Base-by-base conservation (phyloP, 2,329 filamentous ascomycete genomes). In the Pezicula carpinea region DNA sequence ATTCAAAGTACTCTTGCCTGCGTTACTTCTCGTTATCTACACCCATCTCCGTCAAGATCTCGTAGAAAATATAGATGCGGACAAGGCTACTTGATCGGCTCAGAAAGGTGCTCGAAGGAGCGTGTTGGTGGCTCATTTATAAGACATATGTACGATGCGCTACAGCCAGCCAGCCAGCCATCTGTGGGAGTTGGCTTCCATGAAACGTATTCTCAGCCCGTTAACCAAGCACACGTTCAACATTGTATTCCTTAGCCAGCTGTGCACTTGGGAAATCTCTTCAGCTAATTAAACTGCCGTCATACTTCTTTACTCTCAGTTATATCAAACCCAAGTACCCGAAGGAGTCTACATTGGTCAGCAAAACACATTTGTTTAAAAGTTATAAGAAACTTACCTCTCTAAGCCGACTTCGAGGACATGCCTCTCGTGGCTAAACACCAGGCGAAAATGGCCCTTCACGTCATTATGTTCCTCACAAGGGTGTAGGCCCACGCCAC, bases 401-500 rank as follows among this genome's bases (percentile, higher is more conserved):
- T 31, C 50, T 46, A 56, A 33, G 3, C 50, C 54, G 11, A 48
- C 54, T 3, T 35, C 45, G n/a, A 54, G 29, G 8, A 44, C 46
- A 4, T 52, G 39, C 15, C 31, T 46, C 29, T 53, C 42, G 5
- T 31, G 33, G 23, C 45, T 43, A 29, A 49, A 55, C 1, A 53
- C 48, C 15, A 55, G 18, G 4, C 53, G 36, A 32, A 56, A 56
- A n/a, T 39, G 40, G 0, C 53, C 53, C 23, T 44, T 29, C 17
- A 17, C 44, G 26, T 51, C 50, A 31, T 31, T 29, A 34, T 54
- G 50, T 17, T 56, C 52, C 38, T 52, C 54, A 29, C 49, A 47
- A 26, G 54, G 52, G 42, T 54, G 50, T 38, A 56, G 31, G 3
- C 43, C 46, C 23, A 54, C 45, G 22, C 52, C 52, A 29, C 31